Evolutionary conservation across 495 filamentous ascomycete genomes (phyloP).

Genomic region (Talaromyces thailandensis): DNA sequence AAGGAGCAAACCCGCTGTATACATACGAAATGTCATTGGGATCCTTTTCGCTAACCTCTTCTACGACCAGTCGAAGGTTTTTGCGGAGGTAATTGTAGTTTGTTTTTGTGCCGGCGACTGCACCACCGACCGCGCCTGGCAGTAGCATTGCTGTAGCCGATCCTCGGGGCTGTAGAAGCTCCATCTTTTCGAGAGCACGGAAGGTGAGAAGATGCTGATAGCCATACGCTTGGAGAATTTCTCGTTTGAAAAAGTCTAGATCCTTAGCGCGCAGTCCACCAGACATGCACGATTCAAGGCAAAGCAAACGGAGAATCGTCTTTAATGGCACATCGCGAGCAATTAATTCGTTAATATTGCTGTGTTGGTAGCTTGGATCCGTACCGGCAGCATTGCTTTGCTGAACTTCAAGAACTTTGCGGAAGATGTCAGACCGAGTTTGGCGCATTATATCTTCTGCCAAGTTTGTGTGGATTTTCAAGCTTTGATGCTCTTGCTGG

Average conservation of each 20-base stretch:
- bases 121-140: slow-evolving; percentile 45
- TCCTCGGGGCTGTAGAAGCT: slow-evolving; percentile 64
- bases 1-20: slow-evolving; percentile 91
- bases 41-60: slow-evolving; percentile 96
- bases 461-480: slow-evolving; percentile 84
- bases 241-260: slow-evolving; percentile 78
- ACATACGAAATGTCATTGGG: slow-evolving; percentile 95
- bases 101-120: slow-evolving; percentile 56
- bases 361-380: slow-evolving; percentile 81
- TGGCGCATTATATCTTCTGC: slow-evolving; percentile 92
- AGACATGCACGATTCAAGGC: slow-evolving; percentile 81
- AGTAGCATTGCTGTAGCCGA: slow-evolving; percentile 64
- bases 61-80: slow-evolving; percentile 78
- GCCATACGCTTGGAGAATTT: slow-evolving; percentile 87
- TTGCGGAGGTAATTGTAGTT: slow-evolving; percentile 86
- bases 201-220: slow-evolving; percentile 90
- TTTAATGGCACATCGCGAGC: slow-evolving; percentile 71
- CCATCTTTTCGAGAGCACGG: slow-evolving; percentile 80
- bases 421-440: slow-evolving; percentile 81
- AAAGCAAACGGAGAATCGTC: slow-evolving; percentile 74
- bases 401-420: slow-evolving; percentile 81
- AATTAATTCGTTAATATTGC: slow-evolving; percentile 87
- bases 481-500: slow-evolving; percentile 84
- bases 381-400: slow-evolving; percentile 90
- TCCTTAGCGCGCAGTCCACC: slow-evolving; percentile 83